phyloP scores from a whole-genome alignment of 2,329 filamentous ascomycete species.

The Fusarium concolor region DNA sequence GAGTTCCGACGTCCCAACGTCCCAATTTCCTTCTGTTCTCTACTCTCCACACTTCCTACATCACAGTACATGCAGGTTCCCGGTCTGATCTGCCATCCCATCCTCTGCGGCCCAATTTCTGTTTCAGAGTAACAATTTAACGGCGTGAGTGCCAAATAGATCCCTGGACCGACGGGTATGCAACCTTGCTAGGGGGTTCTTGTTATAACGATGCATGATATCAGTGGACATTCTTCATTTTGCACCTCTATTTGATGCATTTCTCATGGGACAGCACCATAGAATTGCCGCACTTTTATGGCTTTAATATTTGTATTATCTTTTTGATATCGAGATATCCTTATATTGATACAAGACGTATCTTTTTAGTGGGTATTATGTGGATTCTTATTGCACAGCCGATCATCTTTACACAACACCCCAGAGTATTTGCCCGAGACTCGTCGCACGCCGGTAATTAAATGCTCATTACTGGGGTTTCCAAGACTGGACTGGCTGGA shows the following conservation, averaged over 20 bases:
- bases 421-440: slow-evolving; percentile 11
- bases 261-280: background rate
- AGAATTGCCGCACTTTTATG: slow-evolving; percentile 23
- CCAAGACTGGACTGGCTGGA: background rate
- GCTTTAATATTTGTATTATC: background rate
- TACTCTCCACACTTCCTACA: background rate
- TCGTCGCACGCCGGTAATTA: slow-evolving; percentile 18
- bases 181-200: slow-evolving; percentile 6
- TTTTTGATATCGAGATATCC: slow-evolving; percentile 4
- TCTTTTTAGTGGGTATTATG: background rate
- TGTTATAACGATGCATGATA: slow-evolving; percentile 21
- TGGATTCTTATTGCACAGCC: slow-evolving; percentile 1
- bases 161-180: slow-evolving; percentile 17
- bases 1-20: slow-evolving; percentile 5
- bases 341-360: background rate
- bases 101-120: slow-evolving; percentile 22
- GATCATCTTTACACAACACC: slow-evolving; percentile 7
- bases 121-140: slow-evolving; percentile 30
- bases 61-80: slow-evolving; percentile 25
- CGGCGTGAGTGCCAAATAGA: slow-evolving; percentile 21
- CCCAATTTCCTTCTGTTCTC: slow-evolving; percentile 4
- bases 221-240: slow-evolving; percentile 11
- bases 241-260: slow-evolving; percentile 1
- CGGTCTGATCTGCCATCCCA: slow-evolving; percentile 33
- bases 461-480: background rate